Evolutionary conservation across 257 asterid genomes (phyloP).

Genomic region (Solanum medicagineum): DNA sequence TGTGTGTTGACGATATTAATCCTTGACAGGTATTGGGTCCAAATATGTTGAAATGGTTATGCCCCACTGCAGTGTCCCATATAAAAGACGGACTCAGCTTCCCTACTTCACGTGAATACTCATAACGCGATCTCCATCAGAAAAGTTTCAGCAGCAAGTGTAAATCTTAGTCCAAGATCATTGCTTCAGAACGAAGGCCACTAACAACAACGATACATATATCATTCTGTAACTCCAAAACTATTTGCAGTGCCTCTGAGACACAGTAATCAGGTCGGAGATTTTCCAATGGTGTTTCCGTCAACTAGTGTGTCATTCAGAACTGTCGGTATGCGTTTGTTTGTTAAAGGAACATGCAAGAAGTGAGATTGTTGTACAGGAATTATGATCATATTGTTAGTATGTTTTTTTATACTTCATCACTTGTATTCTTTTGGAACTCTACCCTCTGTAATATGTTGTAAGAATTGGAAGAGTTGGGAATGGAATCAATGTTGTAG

Average conservation of each 20-base stretch:
- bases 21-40: conserved; percentile 70
- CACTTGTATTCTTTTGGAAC: background rate
- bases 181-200: background rate
- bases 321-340: background rate
- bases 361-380: background rate
- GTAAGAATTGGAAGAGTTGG: background rate
- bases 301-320: background rate
- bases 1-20: background rate
- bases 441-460: background rate
- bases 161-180: background rate
- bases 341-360: background rate
- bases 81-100: conserved; percentile 74
- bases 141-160: background rate
- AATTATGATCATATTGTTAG: background rate
- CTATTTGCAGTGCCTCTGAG: background rate
- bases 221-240: background rate
- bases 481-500: background rate
- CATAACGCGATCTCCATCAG: background rate
- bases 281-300: background rate
- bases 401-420: background rate
- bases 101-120: conserved; percentile 33
- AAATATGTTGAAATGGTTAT: conserved; percentile 65
- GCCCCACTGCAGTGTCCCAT: conserved; percentile 68
- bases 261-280: background rate
- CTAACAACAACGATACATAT: background rate